Evolutionary conservation across 78 protist species (phyloP), one percentile per base, ranked within the genome.

Genomic region (Speleostelium caveatum): DNA sequence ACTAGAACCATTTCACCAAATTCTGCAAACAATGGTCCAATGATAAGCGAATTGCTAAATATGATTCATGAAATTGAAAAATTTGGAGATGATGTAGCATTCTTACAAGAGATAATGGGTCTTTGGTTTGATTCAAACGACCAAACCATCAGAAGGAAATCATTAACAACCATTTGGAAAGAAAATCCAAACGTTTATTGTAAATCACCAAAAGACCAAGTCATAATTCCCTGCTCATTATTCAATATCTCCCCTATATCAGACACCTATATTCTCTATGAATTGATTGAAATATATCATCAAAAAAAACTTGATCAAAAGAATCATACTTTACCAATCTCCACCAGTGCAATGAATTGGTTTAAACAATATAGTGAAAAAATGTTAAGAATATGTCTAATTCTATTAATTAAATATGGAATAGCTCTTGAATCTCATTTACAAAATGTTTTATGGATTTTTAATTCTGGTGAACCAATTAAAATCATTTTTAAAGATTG

Each of bases 231-330:
- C 26, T 61, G 68, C 19, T 61, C 68, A 32, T 16, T 61, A 32
- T 61, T 17, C 19, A 32, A 35, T 0, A 8, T 61, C 12, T 61
- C 68, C 17, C 68, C 68, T 32, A 30, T 61, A 2, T 26, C 68
- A 3, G n/a, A 32, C 32, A 61, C 26, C 14, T 61, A 30, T 17
- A 30, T 60, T 0, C 17, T 60, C 2, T 28, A 30, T 60, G 67
- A 60, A 60, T 60, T 60, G 30, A 60, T 60, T 30, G 67, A 60
- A n/a, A n/a, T n/a, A n/a, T n/a, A n/a, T n/a, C n/a, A n/a, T n/a
- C n/a, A n/a, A n/a, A n/a, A n/a, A n/a, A n/a, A n/a, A n/a, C n/a
- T n/a, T n/a, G n/a, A n/a, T n/a, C n/a, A n/a, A n/a, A n/a, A n/a
- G n/a, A n/a, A n/a, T n/a, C n/a, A n/a, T n/a, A n/a, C n/a, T n/a